phyloP scores from a whole-genome alignment of 2,329 filamentous ascomycete genomes.

The Arthrobotrys conoides region DNA sequence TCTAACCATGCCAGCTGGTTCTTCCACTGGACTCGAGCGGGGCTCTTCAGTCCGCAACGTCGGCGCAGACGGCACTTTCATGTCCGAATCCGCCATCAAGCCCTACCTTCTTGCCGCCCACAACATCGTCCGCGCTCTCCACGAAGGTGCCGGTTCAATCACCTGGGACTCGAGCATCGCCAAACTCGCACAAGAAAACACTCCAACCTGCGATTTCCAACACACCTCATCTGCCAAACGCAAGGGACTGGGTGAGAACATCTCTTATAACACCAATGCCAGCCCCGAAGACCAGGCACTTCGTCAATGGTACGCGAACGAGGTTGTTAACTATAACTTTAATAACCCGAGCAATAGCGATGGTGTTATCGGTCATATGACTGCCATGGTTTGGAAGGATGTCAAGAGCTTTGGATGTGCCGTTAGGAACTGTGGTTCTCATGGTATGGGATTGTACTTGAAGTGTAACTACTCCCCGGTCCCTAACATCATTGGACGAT shows the following conservation, averaged over 20 bases:
- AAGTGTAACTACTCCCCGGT: constrained; percentile 56
- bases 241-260: constrained; percentile 52
- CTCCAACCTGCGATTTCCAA: constrained; percentile 51
- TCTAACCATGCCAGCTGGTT: constrained; percentile 53
- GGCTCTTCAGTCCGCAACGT: constrained; percentile 53
- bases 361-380: constrained; percentile 56
- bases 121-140: constrained; percentile 50
- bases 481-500: constrained; percentile 50
- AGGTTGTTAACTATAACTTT: constrained; percentile 58
- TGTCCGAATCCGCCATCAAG: constrained; percentile 47
- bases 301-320: constrained; percentile 59
- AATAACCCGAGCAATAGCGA: constrained; percentile 25
- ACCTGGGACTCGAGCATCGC: constrained; percentile 52
- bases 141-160: constrained; percentile 43
- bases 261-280: constrained; percentile 58
- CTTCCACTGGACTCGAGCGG: constrained; percentile 44
- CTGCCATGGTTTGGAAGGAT: constrained; percentile 56
- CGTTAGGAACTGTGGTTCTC: constrained; percentile 43
- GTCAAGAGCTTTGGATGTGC: constrained; percentile 52
- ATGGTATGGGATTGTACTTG: constrained; percentile 52
- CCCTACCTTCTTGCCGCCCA: constrained; percentile 49
- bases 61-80: constrained; percentile 49
- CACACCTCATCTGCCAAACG: constrained; percentile 42
- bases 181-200: constrained; percentile 35
- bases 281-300: constrained; percentile 47